Evolutionary conservation across 805 yeast genomes (phyloP).

Genomic region (Isabelozyma pseudorhagii): DNA sequence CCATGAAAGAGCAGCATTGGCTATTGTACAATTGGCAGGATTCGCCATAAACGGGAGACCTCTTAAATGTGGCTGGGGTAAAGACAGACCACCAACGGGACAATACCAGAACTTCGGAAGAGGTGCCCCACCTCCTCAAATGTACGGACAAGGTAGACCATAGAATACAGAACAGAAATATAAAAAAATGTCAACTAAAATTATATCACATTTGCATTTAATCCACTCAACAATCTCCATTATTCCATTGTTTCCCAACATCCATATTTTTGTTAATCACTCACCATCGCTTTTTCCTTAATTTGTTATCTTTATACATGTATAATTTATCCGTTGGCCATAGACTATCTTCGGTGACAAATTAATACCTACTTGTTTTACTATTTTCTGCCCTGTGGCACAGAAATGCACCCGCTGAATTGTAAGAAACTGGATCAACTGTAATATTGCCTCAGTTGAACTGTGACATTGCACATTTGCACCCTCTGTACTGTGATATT

Average conservation of each 20-base stretch:
- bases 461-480: too few species aligned
- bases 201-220: not conserved
- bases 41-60: slow-evolving; percentile 72
- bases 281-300: not conserved
- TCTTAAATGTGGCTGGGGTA: slow-evolving; percentile 87
- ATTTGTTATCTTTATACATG: not conserved
- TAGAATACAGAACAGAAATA: not conserved
- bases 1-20: slow-evolving; percentile 86
- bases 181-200: not conserved
- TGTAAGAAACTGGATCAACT: too few species aligned
- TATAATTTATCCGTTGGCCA: not conserved
- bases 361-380: not conserved
- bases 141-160: slow-evolving; percentile 25
- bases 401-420: not conserved
- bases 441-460: too few species aligned
- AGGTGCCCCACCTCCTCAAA: slow-evolving; percentile 21
- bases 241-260: not conserved
- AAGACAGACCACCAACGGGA: slow-evolving; percentile 40
- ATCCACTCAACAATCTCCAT: not conserved
- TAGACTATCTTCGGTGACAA: not conserved
- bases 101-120: slow-evolving; percentile 22
- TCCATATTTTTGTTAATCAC: not conserved
- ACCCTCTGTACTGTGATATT: too few species aligned
- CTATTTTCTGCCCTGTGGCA: not conserved
- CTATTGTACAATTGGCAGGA: slow-evolving; percentile 76